Conservation (phyloP, 2,329 filamentous ascomycete species). For the Colletotrichum costaricense region DNA sequence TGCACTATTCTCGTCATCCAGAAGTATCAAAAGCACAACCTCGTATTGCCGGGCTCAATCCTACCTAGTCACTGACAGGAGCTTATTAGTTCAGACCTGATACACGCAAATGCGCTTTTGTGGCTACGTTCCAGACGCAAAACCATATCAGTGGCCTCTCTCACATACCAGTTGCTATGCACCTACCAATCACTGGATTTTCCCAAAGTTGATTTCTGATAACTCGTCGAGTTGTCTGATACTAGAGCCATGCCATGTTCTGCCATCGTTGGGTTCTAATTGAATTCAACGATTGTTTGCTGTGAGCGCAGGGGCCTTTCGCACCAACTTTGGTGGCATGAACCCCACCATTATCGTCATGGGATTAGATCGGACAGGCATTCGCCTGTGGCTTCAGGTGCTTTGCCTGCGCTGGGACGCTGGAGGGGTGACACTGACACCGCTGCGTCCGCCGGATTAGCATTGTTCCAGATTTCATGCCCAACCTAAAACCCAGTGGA, state of each 20-base stretch:
- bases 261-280: not conserved
- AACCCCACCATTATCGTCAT: conserved; percentile 35
- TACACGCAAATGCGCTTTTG: conserved; percentile 5
- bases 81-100: conserved; percentile 2
- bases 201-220: not conserved
- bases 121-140: not conserved
- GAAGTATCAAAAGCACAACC: not conserved
- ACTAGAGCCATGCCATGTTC: not conserved
- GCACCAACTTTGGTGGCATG: conserved; percentile 6
- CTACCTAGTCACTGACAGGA: not conserved
- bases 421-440: conserved; percentile 15
- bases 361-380: conserved; percentile 3
- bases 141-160: not conserved
- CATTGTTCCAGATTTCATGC: conserved; percentile 31
- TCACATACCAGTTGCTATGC: not conserved
- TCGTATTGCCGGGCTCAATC: not conserved
- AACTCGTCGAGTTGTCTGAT: not conserved
- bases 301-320: conserved; percentile 15
- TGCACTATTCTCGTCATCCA: not conserved
- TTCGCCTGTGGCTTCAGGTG: conserved; percentile 1
- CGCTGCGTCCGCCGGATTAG: conserved; percentile 28
- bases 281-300: not conserved
- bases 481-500: conserved; percentile 22
- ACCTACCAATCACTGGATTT: not conserved
- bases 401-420: conserved; percentile 9